Percentiles rank a stretch among this genome's conserved stretches.
These are phyloP conservation scores for Macrophomina tecta DNA, from an alignment of 2,329 filamentous ascomycete species.

Conservation along the genomic window DNA sequence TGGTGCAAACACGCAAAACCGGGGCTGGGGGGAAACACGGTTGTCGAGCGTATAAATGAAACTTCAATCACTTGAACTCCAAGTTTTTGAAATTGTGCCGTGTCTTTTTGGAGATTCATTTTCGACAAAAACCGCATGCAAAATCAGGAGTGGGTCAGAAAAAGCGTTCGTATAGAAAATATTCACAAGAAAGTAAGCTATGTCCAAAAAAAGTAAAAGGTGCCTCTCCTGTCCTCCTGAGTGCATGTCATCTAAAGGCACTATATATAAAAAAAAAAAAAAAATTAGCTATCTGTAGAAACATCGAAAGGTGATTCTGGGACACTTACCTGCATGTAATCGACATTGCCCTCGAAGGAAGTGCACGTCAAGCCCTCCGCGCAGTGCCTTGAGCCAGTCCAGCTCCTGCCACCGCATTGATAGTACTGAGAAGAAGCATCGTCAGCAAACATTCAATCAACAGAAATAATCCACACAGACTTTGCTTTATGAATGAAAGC, in stretches of 20 bases:
- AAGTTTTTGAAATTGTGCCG: too few species aligned
- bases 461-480: background rate
- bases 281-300: background rate
- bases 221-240: background rate
- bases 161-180: constrained; percentile 2
- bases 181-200: constrained; percentile 18
- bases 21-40: too few species aligned
- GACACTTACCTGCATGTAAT: constrained; percentile 15
- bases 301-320: too few species aligned
- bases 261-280: background rate
- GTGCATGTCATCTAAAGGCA: background rate
- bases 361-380: constrained; percentile 33
- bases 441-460: background rate
- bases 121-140: too few species aligned
- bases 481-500: background rate
- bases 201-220: background rate
- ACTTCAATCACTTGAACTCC: too few species aligned
- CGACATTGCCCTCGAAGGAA: constrained; percentile 4
- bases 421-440: constrained; percentile 26
- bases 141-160: background rate
- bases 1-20: too few species aligned
- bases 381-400: constrained; percentile 33
- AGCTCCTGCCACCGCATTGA: constrained; percentile 34
- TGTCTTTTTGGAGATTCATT: too few species aligned
- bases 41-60: too few species aligned